Evolutionary conservation across 1,284 basidiomycete species (phyloP), one percentile per base, ranked within the genome.

Genomic region (Malassezia sympodialis): DNA sequence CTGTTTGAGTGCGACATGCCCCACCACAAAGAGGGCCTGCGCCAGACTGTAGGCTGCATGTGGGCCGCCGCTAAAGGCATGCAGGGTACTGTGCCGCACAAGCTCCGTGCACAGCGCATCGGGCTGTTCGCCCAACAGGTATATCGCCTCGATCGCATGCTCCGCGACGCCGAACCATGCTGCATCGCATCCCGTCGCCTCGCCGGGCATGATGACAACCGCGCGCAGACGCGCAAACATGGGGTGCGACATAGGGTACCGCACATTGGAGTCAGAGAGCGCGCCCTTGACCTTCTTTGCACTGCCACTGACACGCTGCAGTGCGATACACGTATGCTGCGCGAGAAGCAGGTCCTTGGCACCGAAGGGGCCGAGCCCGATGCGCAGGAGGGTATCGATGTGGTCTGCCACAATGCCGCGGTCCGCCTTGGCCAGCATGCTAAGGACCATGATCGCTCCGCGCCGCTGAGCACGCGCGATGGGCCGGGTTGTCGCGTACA

Each of bases 1-100:
- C 61, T 98, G 90, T 76, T 96, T 96, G 77, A 98, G 88, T 6
- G 90, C 90, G 17, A 94, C 87, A 75, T 98, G 93, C 0, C 93
- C 94, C 5, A 96, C 90, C 37, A 88, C 81, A 72, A 96, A 98
- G 7, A 98, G 78, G 17, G 96, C 80, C 72, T 96, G 91, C 52
- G 86, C 87, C 15, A 98, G 80, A 57, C 84, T 82, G 73, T 93
- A 96, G 0, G 86, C 84, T 1, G 28, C 27, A 51, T 56, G 53
- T 17, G 49, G 44, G 8, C 54, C 56, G 23, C 45, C 43, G 11
- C 44, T 39, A 67, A 96, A 94, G 0, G 85, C 87, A 39, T 82
- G 80, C 4, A 77, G 69, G 0, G 90, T 86, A 44, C 96, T 79
- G 58, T 83, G 83, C 77, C 85, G 88, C 73, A 96, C 84, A 55